Base-by-base conservation (phyloP, 352 stramenopile species). In the Globisporangium uncinulatum region DNA sequence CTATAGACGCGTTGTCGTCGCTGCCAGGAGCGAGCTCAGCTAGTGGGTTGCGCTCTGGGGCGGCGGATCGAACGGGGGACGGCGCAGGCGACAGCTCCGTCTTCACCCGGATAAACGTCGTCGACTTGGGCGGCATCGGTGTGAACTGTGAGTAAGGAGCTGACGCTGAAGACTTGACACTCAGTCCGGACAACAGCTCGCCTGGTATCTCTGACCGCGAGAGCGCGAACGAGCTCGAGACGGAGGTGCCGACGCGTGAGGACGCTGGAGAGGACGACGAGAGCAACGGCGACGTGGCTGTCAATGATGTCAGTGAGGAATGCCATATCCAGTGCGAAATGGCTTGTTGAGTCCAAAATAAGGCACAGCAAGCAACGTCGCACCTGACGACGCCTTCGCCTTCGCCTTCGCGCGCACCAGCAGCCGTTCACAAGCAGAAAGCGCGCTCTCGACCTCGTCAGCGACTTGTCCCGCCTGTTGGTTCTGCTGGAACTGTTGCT, bases 391-490 rank as follows among this genome's bases (percentile, higher is more conserved):
- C 15, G 8, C 5, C n/a, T 4, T n/a, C 58, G 60, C 49, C 45
- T 47, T 44, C 13, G 29, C 41, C 19, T 36, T 55, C n/a, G 61
- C 69, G n/a, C 59, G 62, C 6, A 43, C 37, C 48, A 89, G 52
- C 11, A 89, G 71, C 20, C 69, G 66, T 19, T 87, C 73, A 43
- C 76, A 89, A 32, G 76, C 79, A 11, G 60, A 48, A 4, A 89
- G 55, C 41, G 76, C 76, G 45, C 56, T 72, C 45, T 84, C 79
- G 14, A 89, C 68, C 60, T 87, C 74, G 14, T 85, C 70, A 0
- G 66, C 72, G 0, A 86, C 70, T 41, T 81, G 59, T 7, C 66
- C 74, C 1, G 71, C 70, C 32, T 74, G 54, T 55, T 73, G 65
- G 17, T 71, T 59, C 15, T 70, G 61, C 19, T 45, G 63, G 7